Conservation (phyloP, 257 asterid species). For the Voacanga thouarsii region DNA sequence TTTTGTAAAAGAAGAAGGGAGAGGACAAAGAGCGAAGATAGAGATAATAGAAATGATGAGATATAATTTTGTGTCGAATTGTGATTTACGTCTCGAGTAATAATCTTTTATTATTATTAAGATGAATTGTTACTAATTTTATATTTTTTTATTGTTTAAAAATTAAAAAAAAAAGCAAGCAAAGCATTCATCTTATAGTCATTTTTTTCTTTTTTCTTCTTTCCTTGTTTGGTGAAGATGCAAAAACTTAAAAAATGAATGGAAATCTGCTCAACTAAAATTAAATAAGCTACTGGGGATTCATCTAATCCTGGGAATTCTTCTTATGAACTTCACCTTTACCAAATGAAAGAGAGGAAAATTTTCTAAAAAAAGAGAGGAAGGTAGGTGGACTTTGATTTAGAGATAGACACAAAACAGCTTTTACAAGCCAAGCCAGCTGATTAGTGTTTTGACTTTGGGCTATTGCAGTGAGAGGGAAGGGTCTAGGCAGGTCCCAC, state of each 20-base stretch:
- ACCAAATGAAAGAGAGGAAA: not conserved
- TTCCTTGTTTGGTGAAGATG: not conserved
- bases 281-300: not conserved
- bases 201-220: too few relatives aligned
- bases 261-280: too few relatives aligned
- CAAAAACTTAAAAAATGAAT: not conserved
- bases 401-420: constrained; percentile 37
- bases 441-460: constrained; percentile 50
- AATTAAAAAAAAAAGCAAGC: too few relatives aligned
- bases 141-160: too few relatives aligned
- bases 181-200: too few relatives aligned
- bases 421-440: constrained; percentile 45
- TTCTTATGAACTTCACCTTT: not conserved
- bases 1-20: too few relatives aligned
- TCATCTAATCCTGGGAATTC: not conserved
- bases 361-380: not conserved
- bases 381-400: not conserved
- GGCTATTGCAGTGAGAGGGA: constrained; percentile 21
- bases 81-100: too few relatives aligned
- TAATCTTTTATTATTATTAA: too few relatives aligned
- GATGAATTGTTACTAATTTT: too few relatives aligned
- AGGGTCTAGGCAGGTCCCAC: constrained; percentile 36
- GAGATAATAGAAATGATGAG: too few relatives aligned
- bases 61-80: too few relatives aligned
- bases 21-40: too few relatives aligned